Conservation (phyloP, 768 basidiomycete genomes). For the Collybia nuda region DNA sequence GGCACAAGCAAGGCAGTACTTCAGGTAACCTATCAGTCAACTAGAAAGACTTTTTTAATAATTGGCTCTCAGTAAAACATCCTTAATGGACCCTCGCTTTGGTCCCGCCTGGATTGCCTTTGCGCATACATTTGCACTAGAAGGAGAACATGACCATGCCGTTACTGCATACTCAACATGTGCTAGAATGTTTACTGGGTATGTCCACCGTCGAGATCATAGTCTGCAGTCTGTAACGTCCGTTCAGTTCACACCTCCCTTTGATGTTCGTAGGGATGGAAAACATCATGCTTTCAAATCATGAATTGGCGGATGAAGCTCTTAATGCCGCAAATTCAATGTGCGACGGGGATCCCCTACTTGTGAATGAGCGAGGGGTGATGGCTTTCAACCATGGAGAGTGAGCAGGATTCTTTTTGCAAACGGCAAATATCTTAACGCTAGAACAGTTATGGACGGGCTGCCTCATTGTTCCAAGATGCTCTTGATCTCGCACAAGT, state of each 20-base stretch:
- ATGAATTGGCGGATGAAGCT: constrained; percentile 82
- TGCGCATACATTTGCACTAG: constrained; percentile 94
- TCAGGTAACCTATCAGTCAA: constrained; percentile 57
- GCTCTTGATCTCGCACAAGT: constrained; percentile 82
- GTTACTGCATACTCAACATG: constrained; percentile 98
- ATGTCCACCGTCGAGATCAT: constrained; percentile 16
- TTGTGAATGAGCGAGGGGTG: constrained; percentile 91
- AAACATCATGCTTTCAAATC: constrained; percentile 87
- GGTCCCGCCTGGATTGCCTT: constrained; percentile 98
- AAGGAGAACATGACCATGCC: constrained; percentile 98
- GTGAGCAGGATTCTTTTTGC: constrained; percentile 43
- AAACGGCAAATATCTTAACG: not conserved
- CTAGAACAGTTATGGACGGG: constrained; percentile 63
- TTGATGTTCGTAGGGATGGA: constrained; percentile 98
- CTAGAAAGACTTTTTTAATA: not conserved
- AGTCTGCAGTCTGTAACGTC: not conserved
- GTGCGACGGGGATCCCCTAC: constrained; percentile 85
- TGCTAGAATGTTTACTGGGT: constrained; percentile 94
- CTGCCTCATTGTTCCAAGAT: constrained; percentile 67
- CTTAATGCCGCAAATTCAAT: constrained; percentile 77
- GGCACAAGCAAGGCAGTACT: constrained; percentile 90
- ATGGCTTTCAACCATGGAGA: constrained; percentile 86
- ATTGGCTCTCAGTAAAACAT: constrained; percentile 72
- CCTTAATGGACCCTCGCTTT: constrained; percentile 94
- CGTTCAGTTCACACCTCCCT: constrained; percentile 85